These are phyloP conservation scores for Sindora glabra DNA, from an alignment of 306 rosid genomes.

Conservation along the genomic window DNA sequence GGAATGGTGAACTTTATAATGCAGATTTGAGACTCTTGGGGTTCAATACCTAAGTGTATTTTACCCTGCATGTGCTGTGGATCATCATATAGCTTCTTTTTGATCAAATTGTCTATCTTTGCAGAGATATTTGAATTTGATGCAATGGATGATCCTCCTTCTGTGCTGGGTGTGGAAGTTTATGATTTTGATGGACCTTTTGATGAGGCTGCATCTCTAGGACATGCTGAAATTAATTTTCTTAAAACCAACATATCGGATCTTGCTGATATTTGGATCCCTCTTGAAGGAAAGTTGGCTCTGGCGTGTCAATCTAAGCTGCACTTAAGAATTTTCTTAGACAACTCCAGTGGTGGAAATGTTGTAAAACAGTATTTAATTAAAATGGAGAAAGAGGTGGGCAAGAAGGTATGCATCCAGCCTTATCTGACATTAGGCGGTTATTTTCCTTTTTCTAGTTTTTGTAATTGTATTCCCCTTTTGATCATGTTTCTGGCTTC, in stretches of 20 bases:
- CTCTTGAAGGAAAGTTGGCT: slow-evolving; percentile 87
- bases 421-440: slow-evolving; percentile 7
- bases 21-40: no score
- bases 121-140: slow-evolving; percentile 96
- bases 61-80: no score
- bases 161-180: slow-evolving; percentile 75
- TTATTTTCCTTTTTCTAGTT: neutral
- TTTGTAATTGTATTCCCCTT: neutral
- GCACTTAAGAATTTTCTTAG: slow-evolving; percentile 80
- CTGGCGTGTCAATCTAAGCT: slow-evolving; percentile 73
- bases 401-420: slow-evolving; percentile 66
- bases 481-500: slow-evolving; percentile 16
- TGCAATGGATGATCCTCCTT: slow-evolving; percentile 96
- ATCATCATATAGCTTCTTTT: no score
- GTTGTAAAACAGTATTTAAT: slow-evolving; percentile 65
- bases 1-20: no score
- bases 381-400: slow-evolving; percentile 98
- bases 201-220: slow-evolving; percentile 71
- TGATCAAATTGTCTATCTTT: slow-evolving; percentile 10
- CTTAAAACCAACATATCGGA: slow-evolving; percentile 74
- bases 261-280: slow-evolving; percentile 83
- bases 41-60: no score
- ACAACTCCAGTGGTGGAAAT: slow-evolving; percentile 69
- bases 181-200: slow-evolving; percentile 93
- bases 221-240: slow-evolving; percentile 72